Evolutionary conservation across 768 basidiomycete species (phyloP), one percentile per base, ranked within the genome.

Genomic region (Kwoniella europaea): DNA sequence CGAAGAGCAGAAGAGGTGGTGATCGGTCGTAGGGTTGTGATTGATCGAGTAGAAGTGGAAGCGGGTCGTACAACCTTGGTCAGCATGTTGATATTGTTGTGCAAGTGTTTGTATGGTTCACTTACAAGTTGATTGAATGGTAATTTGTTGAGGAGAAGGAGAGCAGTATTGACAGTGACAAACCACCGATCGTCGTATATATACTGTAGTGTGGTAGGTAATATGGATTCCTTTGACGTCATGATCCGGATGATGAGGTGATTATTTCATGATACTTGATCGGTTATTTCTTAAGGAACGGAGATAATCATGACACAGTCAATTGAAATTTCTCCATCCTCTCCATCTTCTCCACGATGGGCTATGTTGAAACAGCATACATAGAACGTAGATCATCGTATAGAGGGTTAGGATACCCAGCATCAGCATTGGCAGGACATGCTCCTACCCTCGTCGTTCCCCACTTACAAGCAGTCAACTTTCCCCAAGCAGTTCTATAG

Each of bases 401-500:
- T 35, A 6, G 7, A 35, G 6, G 35, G 35, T 1, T 42, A n/a
- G 3, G 42, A 35, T 44, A 20, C 29, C 54, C 4, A 43, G n/a
- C 10, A 22, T 41, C 43, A 20, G 35, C 44, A 50, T 24, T 18
- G 22, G 13, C 58, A 41, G 64, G 43, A 42, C 18, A 65, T 66
- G 65, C 57, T 67, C 41, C 29, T 67, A n/a, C 65, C 57, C 41
- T 67, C 65, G 6, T 67, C 65, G n/a, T 67, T 67, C 57, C 43
- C 65, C 46, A 44, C 35, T 44, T 10, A 13, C 4, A 15, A 13
- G 35, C 59, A 22, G 24, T 6, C 22, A 3, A 42, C 15, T 18
- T 35, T 57, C 1, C 12, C 69, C 1, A 43, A n/a, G 12, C 54
- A 70, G 24, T 60, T 80, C 41, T 80, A 80, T 44, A 56, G 77